phyloP scores from a whole-genome alignment of 1,284 basidiomycete genomes.

The Moesziomyces sp. region DNA sequence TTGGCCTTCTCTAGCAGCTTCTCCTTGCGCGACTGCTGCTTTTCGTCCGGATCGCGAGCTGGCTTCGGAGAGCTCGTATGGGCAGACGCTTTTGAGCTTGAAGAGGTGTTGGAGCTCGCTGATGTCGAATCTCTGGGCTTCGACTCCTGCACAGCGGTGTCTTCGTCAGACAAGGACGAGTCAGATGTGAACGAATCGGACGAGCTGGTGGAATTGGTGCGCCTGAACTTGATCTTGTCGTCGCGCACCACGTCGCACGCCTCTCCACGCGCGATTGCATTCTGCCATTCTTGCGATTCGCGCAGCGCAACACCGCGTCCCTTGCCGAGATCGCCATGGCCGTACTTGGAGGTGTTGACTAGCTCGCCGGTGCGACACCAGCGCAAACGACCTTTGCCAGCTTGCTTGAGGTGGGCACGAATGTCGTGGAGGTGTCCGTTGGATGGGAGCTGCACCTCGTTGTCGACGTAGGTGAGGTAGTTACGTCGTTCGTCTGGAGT shows the following conservation, averaged over 20 bases:
- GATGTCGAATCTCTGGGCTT: no score
- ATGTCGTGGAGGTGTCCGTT: conserved; percentile 9
- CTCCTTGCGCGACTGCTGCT: conserved; percentile 41
- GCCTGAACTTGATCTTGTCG: conserved; percentile 49
- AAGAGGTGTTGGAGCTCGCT: no score
- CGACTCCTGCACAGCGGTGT: neutral
- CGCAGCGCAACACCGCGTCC: conserved; percentile 58
- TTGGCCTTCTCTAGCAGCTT: conserved; percentile 39
- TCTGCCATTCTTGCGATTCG: conserved; percentile 38
- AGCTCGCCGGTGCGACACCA: conserved; percentile 77
- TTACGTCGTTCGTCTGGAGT: conserved; percentile 76
- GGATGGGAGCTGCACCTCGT: conserved; percentile 49
- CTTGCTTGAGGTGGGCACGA: conserved; percentile 17
- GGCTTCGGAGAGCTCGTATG: neutral
- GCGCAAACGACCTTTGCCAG: conserved; percentile 72
- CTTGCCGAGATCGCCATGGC: conserved; percentile 55
- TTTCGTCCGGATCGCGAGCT: conserved; percentile 16
- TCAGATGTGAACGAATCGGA: conserved; percentile 32
- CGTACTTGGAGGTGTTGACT: conserved; percentile 67
- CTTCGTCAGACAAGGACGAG: conserved; percentile 14
- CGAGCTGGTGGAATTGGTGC: conserved; percentile 16
- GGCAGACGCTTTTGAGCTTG: no score
- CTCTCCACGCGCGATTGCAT: conserved; percentile 27
- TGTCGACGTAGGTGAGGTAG: conserved; percentile 74
- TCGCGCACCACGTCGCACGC: conserved; percentile 38